Percentiles rank a stretch among this genome's conserved stretches.
Evolutionary conservation across 108 stramenopile species (phyloP).

Genomic region (Skeletonema grethae): DNA sequence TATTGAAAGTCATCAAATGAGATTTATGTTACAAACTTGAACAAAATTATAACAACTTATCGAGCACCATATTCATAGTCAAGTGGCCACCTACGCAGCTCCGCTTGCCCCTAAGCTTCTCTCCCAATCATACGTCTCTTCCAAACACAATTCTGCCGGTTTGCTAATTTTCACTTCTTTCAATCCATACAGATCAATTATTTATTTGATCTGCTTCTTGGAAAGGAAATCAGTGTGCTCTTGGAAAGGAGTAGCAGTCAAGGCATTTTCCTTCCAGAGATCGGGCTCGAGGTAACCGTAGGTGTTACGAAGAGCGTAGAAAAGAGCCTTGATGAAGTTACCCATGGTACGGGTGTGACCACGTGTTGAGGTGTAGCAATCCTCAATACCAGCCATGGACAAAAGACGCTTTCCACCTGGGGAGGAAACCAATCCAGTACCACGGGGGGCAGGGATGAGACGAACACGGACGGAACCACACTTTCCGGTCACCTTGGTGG

Average conservation of each 20-base stretch:
- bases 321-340: conserved; percentile 99
- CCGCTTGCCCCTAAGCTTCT: conserved; percentile 60
- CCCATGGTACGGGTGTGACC: conserved; percentile 99
- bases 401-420: conserved; percentile 99
- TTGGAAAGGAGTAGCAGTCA: conserved; percentile 91
- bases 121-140: conserved; percentile 4
- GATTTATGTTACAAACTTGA: conserved; percentile 6
- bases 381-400: conserved; percentile 98
- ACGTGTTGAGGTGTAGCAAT: conserved; percentile 91
- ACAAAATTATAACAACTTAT: conserved; percentile 8
- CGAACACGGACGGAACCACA: conserved; percentile 99
- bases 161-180: conserved; percentile 13
- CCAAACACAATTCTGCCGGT: conserved; percentile 41
- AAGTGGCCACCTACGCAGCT: conserved; percentile 75
- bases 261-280: conserved; percentile 95
- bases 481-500: conserved; percentile 99
- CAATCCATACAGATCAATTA: background rate
- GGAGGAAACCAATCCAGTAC: conserved; percentile 98
- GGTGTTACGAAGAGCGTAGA: conserved; percentile 95
- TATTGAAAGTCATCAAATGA: background rate
- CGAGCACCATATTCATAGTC: conserved; percentile 14
- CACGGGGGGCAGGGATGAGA: conserved; percentile 99
- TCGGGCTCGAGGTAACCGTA: conserved; percentile 99
- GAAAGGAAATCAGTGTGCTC: conserved; percentile 99
- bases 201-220: conserved; percentile 80